Evolutionary conservation across 2,329 filamentous ascomycete species (phyloP).

Genomic region (Aspergillus texensis): DNA sequence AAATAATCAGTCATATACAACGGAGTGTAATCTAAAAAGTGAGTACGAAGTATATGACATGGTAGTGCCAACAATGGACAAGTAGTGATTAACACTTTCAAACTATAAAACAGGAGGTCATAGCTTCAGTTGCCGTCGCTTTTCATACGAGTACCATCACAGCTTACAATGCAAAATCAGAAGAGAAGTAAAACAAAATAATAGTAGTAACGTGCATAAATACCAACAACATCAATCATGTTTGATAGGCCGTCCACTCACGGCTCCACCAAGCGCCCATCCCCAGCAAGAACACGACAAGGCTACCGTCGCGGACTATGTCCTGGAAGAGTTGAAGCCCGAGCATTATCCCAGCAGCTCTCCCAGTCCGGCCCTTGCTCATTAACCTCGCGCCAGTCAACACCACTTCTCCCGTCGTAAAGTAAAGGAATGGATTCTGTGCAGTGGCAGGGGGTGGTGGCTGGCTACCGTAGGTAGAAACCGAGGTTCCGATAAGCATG

Average conservation of each 20-base stretch:
- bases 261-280: constrained; percentile 45
- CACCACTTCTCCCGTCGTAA: constrained; percentile 50
- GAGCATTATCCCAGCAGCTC: constrained; percentile 31
- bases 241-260: constrained; percentile 29
- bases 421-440: constrained; percentile 49
- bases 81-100: not conserved
- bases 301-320: constrained; percentile 46
- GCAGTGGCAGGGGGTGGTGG: constrained; percentile 49
- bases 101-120: not conserved
- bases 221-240: not conserved
- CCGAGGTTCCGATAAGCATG: constrained; percentile 38
- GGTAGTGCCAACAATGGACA: not conserved
- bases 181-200: not conserved
- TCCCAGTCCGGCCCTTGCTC: constrained; percentile 27
- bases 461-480: constrained; percentile 40
- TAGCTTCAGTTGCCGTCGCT: not conserved
- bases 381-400: constrained; percentile 42
- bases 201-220: not conserved
- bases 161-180: constrained; percentile 1
- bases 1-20: not conserved
- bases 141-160: not conserved
- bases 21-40: not conserved
- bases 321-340: constrained; percentile 44
- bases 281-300: constrained; percentile 50
- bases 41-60: not conserved